phyloP scores from a whole-genome alignment of 305 asterid species.

The Fraxinus xanthoxyloides region DNA sequence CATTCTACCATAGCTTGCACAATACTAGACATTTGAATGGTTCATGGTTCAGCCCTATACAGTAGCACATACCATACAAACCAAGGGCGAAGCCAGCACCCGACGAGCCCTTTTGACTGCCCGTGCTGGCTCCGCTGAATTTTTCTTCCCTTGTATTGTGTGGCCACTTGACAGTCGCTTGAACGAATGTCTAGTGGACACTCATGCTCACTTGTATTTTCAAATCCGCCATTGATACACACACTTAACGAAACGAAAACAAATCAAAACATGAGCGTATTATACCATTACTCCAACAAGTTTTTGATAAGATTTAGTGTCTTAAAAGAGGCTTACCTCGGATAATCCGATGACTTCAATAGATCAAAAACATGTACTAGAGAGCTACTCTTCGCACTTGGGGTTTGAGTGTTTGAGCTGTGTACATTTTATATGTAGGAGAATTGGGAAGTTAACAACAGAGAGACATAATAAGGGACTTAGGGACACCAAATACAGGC shows the following conservation, averaged over 20 bases:
- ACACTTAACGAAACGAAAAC: background rate
- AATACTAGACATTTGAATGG: background rate
- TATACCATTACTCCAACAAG: background rate
- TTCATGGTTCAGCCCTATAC: background rate
- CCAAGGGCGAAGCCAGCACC: background rate
- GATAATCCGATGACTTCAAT: background rate
- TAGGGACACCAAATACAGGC: constrained; percentile 36
- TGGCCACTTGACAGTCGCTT: too few species aligned
- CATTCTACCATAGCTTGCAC: too few species aligned
- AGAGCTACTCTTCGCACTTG: constrained; percentile 7
- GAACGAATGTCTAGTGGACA: too few species aligned
- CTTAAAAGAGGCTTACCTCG: background rate
- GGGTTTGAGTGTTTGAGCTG: background rate
- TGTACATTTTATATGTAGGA: constrained; percentile 25
- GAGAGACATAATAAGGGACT: constrained; percentile 42
- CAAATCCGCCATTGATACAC: too few species aligned
- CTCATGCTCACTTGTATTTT: too few species aligned
- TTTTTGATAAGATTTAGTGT: background rate
- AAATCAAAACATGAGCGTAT: background rate
- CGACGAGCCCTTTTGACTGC: too few species aligned
- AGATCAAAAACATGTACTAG: background rate
- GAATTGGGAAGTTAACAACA: constrained; percentile 23
- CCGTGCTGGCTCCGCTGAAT: too few species aligned
- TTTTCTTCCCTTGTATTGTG: too few species aligned
- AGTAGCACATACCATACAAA: background rate